Conservation (phyloP, 768 basidiomycete species). For the Mycena pura region DNA sequence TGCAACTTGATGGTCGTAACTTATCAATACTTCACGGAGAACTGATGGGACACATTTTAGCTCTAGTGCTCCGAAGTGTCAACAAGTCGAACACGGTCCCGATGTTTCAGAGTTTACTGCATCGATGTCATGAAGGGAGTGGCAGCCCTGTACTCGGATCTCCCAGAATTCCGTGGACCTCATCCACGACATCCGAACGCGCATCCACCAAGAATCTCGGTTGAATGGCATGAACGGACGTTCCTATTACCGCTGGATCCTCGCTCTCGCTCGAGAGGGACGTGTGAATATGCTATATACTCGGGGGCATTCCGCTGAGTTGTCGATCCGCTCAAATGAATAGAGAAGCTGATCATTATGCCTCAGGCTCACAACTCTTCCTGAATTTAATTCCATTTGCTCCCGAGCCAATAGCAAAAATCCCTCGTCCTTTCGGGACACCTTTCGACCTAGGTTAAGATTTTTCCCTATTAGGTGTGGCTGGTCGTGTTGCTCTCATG, state of each 20-base stretch:
- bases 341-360: constrained; percentile 6
- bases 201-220: background rate
- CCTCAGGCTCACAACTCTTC: background rate
- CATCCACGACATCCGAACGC: background rate
- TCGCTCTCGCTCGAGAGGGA: background rate
- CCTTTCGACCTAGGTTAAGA: no score
- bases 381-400: background rate
- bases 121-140: no score
- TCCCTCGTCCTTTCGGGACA: no score
- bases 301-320: constrained; percentile 4
- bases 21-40: no score
- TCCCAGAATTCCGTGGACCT: background rate
- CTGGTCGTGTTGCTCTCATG: no score
- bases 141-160: background rate
- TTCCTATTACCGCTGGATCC: constrained; percentile 10
- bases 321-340: background rate
- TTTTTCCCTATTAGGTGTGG: no score
- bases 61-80: background rate
- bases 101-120: no score
- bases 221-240: constrained; percentile 1
- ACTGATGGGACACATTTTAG: no score
- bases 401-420: background rate
- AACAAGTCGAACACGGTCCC: background rate
- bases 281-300: background rate
- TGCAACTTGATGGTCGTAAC: background rate